These are phyloP conservation scores for Monosporascus cannonballus DNA, from an alignment of 2,329 filamentous ascomycete genomes.

Conservation along the genomic window DNA sequence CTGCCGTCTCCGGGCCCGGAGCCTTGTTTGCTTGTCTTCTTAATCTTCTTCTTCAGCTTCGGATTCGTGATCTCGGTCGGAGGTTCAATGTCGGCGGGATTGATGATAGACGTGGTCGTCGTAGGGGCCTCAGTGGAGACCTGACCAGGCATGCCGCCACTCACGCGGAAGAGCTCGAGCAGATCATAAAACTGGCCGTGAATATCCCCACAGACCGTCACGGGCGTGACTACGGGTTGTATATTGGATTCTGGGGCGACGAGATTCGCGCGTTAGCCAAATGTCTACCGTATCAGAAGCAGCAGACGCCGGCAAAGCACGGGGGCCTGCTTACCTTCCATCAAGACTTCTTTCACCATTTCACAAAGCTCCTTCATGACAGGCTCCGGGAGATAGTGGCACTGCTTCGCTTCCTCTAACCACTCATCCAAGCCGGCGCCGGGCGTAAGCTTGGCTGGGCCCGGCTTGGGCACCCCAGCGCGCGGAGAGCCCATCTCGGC, in stretches of 20 bases:
- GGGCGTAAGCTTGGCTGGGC: constrained; percentile 76
- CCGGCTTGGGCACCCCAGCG: constrained; percentile 72
- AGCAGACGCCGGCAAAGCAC: neutral
- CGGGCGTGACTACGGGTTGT: constrained; percentile 92
- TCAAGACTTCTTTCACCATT: constrained; percentile 96
- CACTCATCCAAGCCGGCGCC: constrained; percentile 91
- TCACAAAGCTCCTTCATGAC: constrained; percentile 99
- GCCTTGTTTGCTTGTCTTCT: constrained; percentile 46
- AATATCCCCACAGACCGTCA: constrained; percentile 96
- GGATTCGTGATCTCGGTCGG: constrained; percentile 84
- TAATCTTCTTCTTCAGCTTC: constrained; percentile 80
- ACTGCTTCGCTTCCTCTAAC: constrained; percentile 94
- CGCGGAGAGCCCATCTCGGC: constrained; percentile 18
- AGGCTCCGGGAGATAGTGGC: constrained; percentile 89
- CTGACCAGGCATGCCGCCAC: constrained; percentile 92
- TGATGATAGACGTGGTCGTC: constrained; percentile 69
- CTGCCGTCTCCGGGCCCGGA: constrained; percentile 40
- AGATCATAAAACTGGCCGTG: constrained; percentile 99
- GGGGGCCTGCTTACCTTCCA: constrained; percentile 67
- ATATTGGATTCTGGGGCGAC: constrained; percentile 79
- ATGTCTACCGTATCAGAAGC: neutral
- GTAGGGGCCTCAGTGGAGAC: constrained; percentile 62
- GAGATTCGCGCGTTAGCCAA: neutral
- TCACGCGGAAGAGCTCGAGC: constrained; percentile 91
- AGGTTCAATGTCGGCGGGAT: constrained; percentile 85